Percentiles rank a stretch among this genome's conserved stretches.
Conservation (phyloP, 169 alveolate species). For the Eimeria sp. region DNA sequence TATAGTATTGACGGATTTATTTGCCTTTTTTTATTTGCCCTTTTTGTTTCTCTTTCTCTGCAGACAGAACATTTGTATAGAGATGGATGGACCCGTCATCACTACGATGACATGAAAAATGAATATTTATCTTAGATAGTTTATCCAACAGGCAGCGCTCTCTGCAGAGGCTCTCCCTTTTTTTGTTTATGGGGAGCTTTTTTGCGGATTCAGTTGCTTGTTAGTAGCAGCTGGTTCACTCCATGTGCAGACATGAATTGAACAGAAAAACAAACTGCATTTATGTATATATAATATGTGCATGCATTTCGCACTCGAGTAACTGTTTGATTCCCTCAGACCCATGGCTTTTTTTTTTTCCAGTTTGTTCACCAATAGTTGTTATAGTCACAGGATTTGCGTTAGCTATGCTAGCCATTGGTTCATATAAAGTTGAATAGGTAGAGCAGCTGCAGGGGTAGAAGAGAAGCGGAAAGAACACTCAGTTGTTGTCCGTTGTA, state of each 20-base stretch:
- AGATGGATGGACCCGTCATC: slow-evolving; percentile 73
- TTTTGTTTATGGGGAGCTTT: background rate
- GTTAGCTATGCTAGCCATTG: too few species aligned
- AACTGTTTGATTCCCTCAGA: background rate
- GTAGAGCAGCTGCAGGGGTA: background rate
- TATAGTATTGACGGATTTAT: background rate
- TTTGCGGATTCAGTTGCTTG: background rate
- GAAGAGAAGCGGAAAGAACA: background rate
- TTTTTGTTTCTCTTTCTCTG: background rate
- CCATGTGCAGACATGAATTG: background rate
- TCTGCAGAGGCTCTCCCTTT: background rate
- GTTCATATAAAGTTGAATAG: background rate
- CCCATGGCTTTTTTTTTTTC: background rate
- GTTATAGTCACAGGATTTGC: too few species aligned
- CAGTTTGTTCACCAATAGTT: too few species aligned
- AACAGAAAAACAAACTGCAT: background rate
- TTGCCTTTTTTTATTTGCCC: background rate
- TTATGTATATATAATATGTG: background rate
- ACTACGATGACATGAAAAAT: slow-evolving; percentile 73
- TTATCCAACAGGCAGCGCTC: background rate
- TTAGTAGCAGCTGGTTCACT: background rate
- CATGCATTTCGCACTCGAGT: background rate
- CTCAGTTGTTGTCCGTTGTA: background rate
- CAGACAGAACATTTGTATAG: slow-evolving; percentile 77
- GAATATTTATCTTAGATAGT: slow-evolving; percentile 26